These are phyloP conservation scores for Aspergillus sclerotialis DNA, from an alignment of 2,329 filamentous ascomycete species.

Conservation along the genomic window DNA sequence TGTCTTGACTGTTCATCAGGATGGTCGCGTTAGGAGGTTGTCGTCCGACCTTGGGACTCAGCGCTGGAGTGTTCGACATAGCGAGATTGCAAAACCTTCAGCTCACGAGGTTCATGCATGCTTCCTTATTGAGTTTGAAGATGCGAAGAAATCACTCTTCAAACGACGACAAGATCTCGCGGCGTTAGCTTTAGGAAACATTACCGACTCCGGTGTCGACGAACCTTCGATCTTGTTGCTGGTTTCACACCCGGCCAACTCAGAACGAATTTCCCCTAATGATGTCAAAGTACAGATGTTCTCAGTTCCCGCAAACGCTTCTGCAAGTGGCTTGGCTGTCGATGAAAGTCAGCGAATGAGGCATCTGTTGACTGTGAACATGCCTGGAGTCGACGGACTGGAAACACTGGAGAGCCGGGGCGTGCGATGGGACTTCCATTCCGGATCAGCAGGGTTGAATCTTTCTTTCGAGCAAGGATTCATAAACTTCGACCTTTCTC, in stretches of 20 bases:
- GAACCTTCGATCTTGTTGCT: slow-evolving; percentile 32
- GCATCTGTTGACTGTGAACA: slow-evolving; percentile 28
- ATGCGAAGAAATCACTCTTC: slow-evolving; percentile 33
- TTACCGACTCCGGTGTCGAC: slow-evolving; percentile 17
- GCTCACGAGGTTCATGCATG: slow-evolving; percentile 26
- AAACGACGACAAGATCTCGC: slow-evolving; percentile 34
- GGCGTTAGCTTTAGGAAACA: slow-evolving; percentile 28
- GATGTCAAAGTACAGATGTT: slow-evolving; percentile 35
- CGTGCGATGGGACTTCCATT: slow-evolving; percentile 34
- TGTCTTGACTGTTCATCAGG: slow-evolving; percentile 36
- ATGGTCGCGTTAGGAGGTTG: slow-evolving; percentile 36
- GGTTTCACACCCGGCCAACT: slow-evolving; percentile 30
- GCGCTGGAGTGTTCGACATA: slow-evolving; percentile 32
- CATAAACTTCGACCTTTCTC: slow-evolving; percentile 36
- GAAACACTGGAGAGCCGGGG: slow-evolving; percentile 16
- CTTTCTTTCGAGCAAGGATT: slow-evolving; percentile 35
- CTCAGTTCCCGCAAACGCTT: slow-evolving; percentile 24
- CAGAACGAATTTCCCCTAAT: slow-evolving; percentile 21
- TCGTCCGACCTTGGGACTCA: slow-evolving; percentile 33
- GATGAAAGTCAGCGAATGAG: slow-evolving; percentile 28
- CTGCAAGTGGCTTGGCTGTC: slow-evolving; percentile 13
- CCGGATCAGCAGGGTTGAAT: slow-evolving; percentile 31
- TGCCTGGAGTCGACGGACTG: slow-evolving; percentile 25
- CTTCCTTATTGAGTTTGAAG: slow-evolving; percentile 35
- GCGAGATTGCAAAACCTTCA: slow-evolving; percentile 21